Evolutionary conservation across 2,329 filamentous ascomycete species (phyloP).

Genomic region (Thielaviopsis euricoi): DNA sequence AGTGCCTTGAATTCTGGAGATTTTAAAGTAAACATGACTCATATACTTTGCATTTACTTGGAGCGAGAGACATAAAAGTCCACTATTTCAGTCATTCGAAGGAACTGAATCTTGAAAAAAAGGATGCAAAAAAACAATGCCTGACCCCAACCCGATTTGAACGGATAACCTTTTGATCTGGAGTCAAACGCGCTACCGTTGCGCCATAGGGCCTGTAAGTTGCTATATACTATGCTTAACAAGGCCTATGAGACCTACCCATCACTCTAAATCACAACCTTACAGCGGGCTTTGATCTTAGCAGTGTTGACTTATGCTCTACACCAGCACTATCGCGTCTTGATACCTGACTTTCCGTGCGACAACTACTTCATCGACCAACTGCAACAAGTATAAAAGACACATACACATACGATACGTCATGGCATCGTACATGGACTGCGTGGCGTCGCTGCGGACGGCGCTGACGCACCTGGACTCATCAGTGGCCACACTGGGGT

Average conservation of each 20-base stretch:
- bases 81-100: neutral
- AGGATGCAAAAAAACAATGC: neutral
- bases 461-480: constrained; percentile 46
- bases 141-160: constrained; percentile 3
- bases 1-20: constrained; percentile 1
- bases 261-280: too few relatives aligned
- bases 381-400: neutral
- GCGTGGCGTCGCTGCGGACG: constrained; percentile 40
- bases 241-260: too few relatives aligned
- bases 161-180: constrained; percentile 6
- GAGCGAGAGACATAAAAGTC: neutral
- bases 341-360: too few relatives aligned
- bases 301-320: too few relatives aligned
- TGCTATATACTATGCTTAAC: too few relatives aligned
- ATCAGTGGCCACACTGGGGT: constrained; percentile 39
- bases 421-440: constrained; percentile 30
- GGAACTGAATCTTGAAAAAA: neutral
- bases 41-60: constrained; percentile 18
- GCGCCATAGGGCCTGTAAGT: neutral
- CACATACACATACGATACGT: neutral
- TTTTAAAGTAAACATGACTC: neutral
- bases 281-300: too few relatives aligned
- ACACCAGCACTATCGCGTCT: too few relatives aligned
- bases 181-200: constrained; percentile 5
- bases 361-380: too few relatives aligned